phyloP scores from a whole-genome alignment of 176 grass and related monocot genomes.

The Ensete ventricosum region DNA sequence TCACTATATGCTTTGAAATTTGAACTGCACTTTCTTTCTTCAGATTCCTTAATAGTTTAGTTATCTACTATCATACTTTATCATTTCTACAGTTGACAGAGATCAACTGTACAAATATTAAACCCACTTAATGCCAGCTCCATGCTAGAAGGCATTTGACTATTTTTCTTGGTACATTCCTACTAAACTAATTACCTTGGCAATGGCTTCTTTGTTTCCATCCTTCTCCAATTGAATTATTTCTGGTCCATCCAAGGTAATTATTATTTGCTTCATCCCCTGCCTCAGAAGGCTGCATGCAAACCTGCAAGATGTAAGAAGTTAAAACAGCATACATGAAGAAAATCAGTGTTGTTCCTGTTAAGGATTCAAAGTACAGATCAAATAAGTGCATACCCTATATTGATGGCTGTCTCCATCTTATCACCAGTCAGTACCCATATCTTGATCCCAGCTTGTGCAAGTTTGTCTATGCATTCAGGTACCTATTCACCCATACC shows the following conservation, averaged over 20 bases:
- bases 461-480: slow-evolving; percentile 97
- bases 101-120: too few species aligned
- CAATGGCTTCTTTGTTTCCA: slow-evolving; percentile 62
- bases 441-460: slow-evolving; percentile 90
- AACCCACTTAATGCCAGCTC: too few species aligned
- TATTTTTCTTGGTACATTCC: slow-evolving; percentile 3
- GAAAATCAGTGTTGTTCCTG: not conserved
- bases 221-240: slow-evolving; percentile 77
- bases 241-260: slow-evolving; percentile 58
- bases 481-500: slow-evolving; percentile 47
- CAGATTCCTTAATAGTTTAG: not conserved
- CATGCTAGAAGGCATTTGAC: not conserved
- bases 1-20: too few species aligned
- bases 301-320: slow-evolving; percentile 52
- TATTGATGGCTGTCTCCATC: slow-evolving; percentile 99
- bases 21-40: too few species aligned
- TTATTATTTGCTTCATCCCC: slow-evolving; percentile 90
- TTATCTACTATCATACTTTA: not conserved
- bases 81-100: not conserved
- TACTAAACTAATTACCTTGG: slow-evolving; percentile 38
- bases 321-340: slow-evolving; percentile 29
- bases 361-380: slow-evolving; percentile 9
- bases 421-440: slow-evolving; percentile 99
- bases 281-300: slow-evolving; percentile 93
- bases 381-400: slow-evolving; percentile 49